Evolutionary conservation across 331 rosid genomes (phyloP), one percentile per base, ranked within the genome.

Genomic region (Rhamnella rubrinervis): DNA sequence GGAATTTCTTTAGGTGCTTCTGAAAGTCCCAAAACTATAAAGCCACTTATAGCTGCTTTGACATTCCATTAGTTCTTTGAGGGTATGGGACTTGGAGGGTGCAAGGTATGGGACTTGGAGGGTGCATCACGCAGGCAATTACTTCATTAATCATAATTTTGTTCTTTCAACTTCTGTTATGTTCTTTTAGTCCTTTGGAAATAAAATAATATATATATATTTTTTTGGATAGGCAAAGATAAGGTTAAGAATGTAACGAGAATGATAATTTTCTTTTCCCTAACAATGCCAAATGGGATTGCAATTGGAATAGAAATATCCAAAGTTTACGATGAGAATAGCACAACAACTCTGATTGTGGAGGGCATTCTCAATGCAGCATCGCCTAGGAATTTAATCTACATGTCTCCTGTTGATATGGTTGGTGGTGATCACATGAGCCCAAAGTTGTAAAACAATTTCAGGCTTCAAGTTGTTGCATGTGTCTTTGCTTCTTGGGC

Each of bases 31-130:
- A 49, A 68, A 18, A 78, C 85, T 8, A 81, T 90, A 64, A 81
- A 11, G 61, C n/a, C 92, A 8, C 65, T 88, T 0, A 71, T 90
- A 2, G 90, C 83, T 15, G 92, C 97, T 0, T 53, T 88, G 37
- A 81, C 82, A 14, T 88, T 90, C 31, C 97, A 88, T 74, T n/a
- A n/a, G n/a, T n/a, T n/a, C n/a, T n/a, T n/a, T n/a, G n/a, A n/a
- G n/a, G n/a, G n/a, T n/a, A n/a, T n/a, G n/a, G n/a, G n/a, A n/a
- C n/a, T n/a, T n/a, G n/a, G n/a, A n/a, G n/a, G n/a, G n/a, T n/a
- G n/a, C n/a, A n/a, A n/a, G n/a, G 92, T 61, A 82, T 85, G 90
- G 92, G 90, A n/a, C 96, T 88, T 40, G 96, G 96, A 26, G 84
- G 95, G 4, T 84, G 92, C 67, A 88, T 90, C 25, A 49, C 77